These are phyloP conservation scores for Mycosphaerella sp. DNA, from an alignment of 2,329 filamentous ascomycete genomes.

Conservation along the genomic window DNA sequence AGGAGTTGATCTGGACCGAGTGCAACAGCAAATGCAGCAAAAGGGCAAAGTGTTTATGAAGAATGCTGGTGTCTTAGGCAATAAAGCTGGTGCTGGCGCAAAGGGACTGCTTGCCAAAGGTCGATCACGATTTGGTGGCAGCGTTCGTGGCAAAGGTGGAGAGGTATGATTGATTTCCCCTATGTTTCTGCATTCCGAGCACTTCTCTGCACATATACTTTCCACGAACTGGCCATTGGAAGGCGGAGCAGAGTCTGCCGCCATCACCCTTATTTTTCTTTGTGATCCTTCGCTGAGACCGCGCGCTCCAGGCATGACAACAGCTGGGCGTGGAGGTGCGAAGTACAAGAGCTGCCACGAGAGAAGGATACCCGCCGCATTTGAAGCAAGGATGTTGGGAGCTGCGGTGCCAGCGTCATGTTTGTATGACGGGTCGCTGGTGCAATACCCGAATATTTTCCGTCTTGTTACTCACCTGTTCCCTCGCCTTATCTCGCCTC, in stretches of 20 bases:
- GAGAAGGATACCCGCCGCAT: neutral
- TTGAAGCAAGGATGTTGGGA: neutral
- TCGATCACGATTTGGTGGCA: conserved; percentile 47
- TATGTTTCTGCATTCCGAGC: neutral
- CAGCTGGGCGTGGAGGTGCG: conserved; percentile 9
- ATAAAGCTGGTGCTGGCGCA: conserved; percentile 68
- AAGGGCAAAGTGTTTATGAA: conserved; percentile 88
- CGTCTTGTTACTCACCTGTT: neutral
- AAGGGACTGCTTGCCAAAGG: conserved; percentile 90
- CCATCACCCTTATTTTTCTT: neutral
- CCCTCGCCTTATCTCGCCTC: neutral
- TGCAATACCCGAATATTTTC: neutral
- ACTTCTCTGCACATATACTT: conserved; percentile 3
- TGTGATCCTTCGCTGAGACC: conserved; percentile 15
- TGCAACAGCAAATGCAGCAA: conserved; percentile 51
- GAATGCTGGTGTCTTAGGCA: conserved; percentile 64
- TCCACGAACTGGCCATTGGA: neutral
- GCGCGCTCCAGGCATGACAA: conserved; percentile 13
- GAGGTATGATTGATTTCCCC: conserved; percentile 72
- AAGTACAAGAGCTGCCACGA: neutral
- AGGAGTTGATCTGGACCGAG: conserved; percentile 24
- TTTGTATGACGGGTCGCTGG: neutral
- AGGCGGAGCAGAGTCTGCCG: neutral
- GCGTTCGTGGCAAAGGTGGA: conserved; percentile 55
- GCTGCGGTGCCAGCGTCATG: neutral